These are phyloP conservation scores for Chalciporus pseudorubinellus DNA, from an alignment of 768 basidiomycete genomes.

Conservation along the genomic window DNA sequence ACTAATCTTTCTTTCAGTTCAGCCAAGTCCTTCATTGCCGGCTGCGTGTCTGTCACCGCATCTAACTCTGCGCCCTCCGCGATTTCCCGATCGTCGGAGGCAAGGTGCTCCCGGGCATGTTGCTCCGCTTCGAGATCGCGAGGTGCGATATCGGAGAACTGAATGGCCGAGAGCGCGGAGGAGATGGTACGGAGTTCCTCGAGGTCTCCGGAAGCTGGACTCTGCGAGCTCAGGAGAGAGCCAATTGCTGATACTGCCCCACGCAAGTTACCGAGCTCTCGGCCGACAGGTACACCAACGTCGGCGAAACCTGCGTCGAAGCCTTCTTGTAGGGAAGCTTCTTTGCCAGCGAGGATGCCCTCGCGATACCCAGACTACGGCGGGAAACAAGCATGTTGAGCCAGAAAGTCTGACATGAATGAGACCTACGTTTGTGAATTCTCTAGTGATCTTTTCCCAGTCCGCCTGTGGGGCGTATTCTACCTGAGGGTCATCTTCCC, in stretches of 20 bases:
- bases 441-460: slow-evolving; percentile 65
- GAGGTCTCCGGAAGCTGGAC: slow-evolving; percentile 15
- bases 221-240: slow-evolving; percentile 45
- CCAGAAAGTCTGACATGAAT: background rate
- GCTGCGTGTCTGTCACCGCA: slow-evolving; percentile 19
- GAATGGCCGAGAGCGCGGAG: slow-evolving; percentile 53
- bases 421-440: slow-evolving; percentile 64
- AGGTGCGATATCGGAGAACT: slow-evolving; percentile 71
- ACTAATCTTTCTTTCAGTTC: slow-evolving; percentile 38
- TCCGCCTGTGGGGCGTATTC: slow-evolving; percentile 46
- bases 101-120: slow-evolving; percentile 69
- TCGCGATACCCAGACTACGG: slow-evolving; percentile 90
- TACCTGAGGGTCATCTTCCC: slow-evolving; percentile 49
- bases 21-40: slow-evolving; percentile 41
- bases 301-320: slow-evolving; percentile 84
- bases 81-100: slow-evolving; percentile 29
- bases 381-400: slow-evolving; percentile 1
- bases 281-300: slow-evolving; percentile 71
- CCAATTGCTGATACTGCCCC: slow-evolving; percentile 67
- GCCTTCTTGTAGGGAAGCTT: slow-evolving; percentile 80
- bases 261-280: slow-evolving; percentile 73
- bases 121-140: slow-evolving; percentile 74
- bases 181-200: slow-evolving; percentile 55
- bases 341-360: slow-evolving; percentile 91
- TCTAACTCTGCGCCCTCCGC: slow-evolving; percentile 41